Conservation (phyloP, 768 basidiomycete species). For the Cystofilobasidium macerans region DNA sequence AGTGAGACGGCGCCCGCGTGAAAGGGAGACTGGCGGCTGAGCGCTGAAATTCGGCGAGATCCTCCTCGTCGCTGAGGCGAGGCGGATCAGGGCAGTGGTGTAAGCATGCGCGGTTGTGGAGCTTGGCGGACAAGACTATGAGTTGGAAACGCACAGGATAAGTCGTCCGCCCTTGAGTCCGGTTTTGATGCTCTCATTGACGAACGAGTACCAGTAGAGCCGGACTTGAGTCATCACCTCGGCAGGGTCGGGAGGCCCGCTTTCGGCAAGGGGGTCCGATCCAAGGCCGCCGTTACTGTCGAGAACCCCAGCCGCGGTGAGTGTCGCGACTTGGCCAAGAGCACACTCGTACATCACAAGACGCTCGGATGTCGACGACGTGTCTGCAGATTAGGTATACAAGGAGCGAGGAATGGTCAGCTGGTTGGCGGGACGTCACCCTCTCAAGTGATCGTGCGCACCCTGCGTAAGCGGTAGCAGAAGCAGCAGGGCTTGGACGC, state of each 20-base stretch:
- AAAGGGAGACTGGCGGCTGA: constrained; percentile 51
- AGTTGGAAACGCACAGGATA: constrained; percentile 49
- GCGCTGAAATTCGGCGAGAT: constrained; percentile 60
- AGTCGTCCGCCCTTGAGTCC: constrained; percentile 77
- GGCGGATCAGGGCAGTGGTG: too few species aligned
- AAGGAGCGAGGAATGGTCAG: neutral
- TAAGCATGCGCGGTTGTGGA: constrained; percentile 16
- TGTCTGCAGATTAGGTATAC: constrained; percentile 37
- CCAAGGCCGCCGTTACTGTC: constrained; percentile 42
- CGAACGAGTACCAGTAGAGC: constrained; percentile 59
- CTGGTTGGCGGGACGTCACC: neutral
- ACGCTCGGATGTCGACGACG: constrained; percentile 44
- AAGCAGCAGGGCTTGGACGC: constrained; percentile 65
- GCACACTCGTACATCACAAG: constrained; percentile 66
- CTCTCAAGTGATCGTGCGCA: constrained; percentile 37
- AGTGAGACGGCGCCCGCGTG: constrained; percentile 20
- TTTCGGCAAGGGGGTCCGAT: constrained; percentile 43
- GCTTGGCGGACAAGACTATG: too few species aligned
- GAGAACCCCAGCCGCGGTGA: too few species aligned
- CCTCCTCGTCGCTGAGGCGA: constrained; percentile 61
- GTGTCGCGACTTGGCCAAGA: constrained; percentile 64
- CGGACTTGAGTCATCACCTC: constrained; percentile 42
- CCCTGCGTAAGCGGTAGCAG: constrained; percentile 76
- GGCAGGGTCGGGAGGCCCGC: constrained; percentile 43
- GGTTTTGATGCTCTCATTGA: constrained; percentile 48